Evolutionary conservation across 2,329 filamentous ascomycete genomes (phyloP).

Genomic region (Gaeumannomyces sp.): DNA sequence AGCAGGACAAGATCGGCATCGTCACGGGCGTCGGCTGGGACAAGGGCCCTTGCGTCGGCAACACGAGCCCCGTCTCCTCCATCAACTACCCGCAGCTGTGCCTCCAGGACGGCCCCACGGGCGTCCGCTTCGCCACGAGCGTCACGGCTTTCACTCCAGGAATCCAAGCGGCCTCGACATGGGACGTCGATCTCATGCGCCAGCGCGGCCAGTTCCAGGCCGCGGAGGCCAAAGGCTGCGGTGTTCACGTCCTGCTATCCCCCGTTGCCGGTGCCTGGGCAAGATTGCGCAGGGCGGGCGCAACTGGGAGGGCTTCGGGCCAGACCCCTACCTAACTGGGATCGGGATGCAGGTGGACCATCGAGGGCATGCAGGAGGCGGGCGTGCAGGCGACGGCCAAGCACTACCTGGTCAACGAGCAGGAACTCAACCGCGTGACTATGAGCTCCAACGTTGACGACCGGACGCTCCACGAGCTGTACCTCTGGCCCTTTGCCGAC

Average conservation of each 20-base stretch:
- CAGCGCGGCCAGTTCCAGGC: slow-evolving; percentile 63
- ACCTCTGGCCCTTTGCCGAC: slow-evolving; percentile 64
- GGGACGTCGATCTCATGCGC: slow-evolving; percentile 70
- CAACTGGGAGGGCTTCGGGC: slow-evolving; percentile 79
- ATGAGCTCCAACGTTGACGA: slow-evolving; percentile 56
- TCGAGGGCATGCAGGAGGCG: slow-evolving; percentile 48
- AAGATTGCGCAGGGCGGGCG: slow-evolving; percentile 67
- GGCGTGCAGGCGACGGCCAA: slow-evolving; percentile 48
- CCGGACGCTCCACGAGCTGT: slow-evolving; percentile 60
- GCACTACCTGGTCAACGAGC: slow-evolving; percentile 64
- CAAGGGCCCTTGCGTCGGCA: slow-evolving; percentile 63
- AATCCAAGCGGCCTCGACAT: slow-evolving; percentile 72
- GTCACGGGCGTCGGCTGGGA: slow-evolving; percentile 73
- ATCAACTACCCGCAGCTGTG: slow-evolving; percentile 67
- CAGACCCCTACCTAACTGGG: slow-evolving; percentile 68
- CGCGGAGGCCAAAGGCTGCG: slow-evolving; percentile 55
- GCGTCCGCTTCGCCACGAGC: slow-evolving; percentile 64
- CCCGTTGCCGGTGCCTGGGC: slow-evolving; percentile 72
- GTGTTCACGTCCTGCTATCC: slow-evolving; percentile 15
- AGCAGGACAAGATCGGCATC: slow-evolving; percentile 72
- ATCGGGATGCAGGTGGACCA: slow-evolving; percentile 55
- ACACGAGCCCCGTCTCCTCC: slow-evolving; percentile 47
- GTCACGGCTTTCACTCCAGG: slow-evolving; percentile 75
- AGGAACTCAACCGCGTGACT: slow-evolving; percentile 52
- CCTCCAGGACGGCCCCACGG: slow-evolving; percentile 74